phyloP scores from a whole-genome alignment of 176 grass and related monocot species.

The Dendrocalamus sinicus region DNA sequence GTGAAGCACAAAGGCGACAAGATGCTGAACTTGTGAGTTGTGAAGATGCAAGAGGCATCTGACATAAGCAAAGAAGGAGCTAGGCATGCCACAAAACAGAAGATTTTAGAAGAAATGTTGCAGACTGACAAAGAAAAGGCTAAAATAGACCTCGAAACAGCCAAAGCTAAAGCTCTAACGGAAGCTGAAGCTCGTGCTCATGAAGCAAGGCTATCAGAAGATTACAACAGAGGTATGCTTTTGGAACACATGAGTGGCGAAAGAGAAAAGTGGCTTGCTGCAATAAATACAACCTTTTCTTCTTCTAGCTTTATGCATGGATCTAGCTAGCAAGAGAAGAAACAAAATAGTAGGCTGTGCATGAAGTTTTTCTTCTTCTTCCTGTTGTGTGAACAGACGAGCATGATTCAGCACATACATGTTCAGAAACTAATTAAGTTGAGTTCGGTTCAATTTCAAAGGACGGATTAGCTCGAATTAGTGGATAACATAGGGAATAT shows the following conservation, averaged over 20 bases:
- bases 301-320: conserved; percentile 1
- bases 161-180: conserved; percentile 53
- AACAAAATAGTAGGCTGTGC: not conserved
- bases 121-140: conserved; percentile 64
- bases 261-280: conserved; percentile 89
- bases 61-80: conserved; percentile 60
- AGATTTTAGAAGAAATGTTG: conserved; percentile 65
- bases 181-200: conserved; percentile 53
- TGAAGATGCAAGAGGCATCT: conserved; percentile 89
- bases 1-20: conserved; percentile 65
- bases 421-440: not conserved
- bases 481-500: conserved; percentile 26
- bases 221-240: conserved; percentile 59
- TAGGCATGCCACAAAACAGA: conserved; percentile 66
- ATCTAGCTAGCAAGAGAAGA: not conserved
- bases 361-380: not conserved
- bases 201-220: conserved; percentile 60
- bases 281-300: conserved; percentile 86
- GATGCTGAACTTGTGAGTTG: conserved; percentile 67
- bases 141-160: conserved; percentile 50
- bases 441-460: not conserved
- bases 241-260: conserved; percentile 66
- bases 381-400: not conserved
- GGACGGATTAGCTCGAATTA: not conserved
- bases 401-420: conserved; percentile 9